Conservation (phyloP, 140 eudicot genomes). For the Stevia rebaudiana region DNA sequence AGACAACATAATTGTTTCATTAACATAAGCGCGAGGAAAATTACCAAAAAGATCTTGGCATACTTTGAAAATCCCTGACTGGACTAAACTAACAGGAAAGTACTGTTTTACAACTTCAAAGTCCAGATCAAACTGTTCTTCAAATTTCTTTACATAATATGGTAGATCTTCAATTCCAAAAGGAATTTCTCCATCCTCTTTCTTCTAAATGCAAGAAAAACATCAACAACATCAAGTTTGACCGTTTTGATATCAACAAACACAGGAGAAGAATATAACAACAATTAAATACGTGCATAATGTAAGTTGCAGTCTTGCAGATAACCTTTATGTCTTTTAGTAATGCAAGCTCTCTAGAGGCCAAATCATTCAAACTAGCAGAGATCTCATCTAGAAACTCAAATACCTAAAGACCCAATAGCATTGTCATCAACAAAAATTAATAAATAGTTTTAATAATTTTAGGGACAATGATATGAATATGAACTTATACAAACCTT, state of each 20-base stretch:
- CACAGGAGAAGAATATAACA: too few species aligned
- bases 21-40: slow-evolving; percentile 1
- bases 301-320: slow-evolving; percentile 15
- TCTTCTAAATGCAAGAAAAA: slow-evolving; percentile 40
- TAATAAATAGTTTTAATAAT: not conserved
- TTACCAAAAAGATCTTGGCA: slow-evolving; percentile 89
- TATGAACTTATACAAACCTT: slow-evolving; percentile 50
- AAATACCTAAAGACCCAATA: slow-evolving; percentile 45
- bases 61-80: slow-evolving; percentile 83
- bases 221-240: slow-evolving; percentile 14
- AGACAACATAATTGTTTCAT: slow-evolving; percentile 1
- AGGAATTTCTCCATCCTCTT: slow-evolving; percentile 78
- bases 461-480: not conserved
- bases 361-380: slow-evolving; percentile 61
- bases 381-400: slow-evolving; percentile 86
- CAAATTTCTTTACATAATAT: slow-evolving; percentile 62
- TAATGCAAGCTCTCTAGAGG: slow-evolving; percentile 63
- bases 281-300: not conserved
- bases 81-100: slow-evolving; percentile 60
- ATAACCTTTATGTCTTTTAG: slow-evolving; percentile 70
- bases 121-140: slow-evolving; percentile 63
- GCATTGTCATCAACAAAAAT: not conserved
- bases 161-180: slow-evolving; percentile 87
- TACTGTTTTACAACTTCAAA: slow-evolving; percentile 80
- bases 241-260: too few species aligned